Base-by-base conservation (phyloP, 2,329 filamentous ascomycete genomes). In the Colletotrichum euphorbiae region DNA sequence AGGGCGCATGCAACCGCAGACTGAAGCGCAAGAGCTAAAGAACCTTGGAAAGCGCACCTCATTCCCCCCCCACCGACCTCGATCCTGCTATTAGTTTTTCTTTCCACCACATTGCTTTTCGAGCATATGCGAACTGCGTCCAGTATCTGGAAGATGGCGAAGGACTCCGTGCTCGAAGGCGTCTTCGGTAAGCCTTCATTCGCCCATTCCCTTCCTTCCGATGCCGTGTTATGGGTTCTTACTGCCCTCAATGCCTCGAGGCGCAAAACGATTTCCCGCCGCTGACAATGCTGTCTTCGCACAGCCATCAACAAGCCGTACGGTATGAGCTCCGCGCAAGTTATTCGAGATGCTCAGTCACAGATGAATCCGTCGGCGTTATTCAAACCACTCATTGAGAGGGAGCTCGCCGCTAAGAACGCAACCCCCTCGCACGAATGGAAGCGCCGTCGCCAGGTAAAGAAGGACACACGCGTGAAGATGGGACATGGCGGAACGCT, bases 401-500 rank as follows among this genome's bases (percentile, higher is more conserved):
- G 85, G 59, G 90, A 94, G 73, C 83, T 83, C 62, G 80, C 80
- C 1, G 83, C 82, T 54, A 87, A 88, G 66, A 78, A 83, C 15
- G 80, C 82, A 72, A 90, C 93, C 77, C 81, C 81, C 67, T 83
- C 85, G 66, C 82, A 83, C 66, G 88, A 91, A 76, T 85, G 85
- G 72, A 84, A 85, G 72, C 87, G 90, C 69, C 86, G 89, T 69
- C 81, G 82, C 71, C 81, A 80, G 52, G 84, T 85, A 70, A 87
- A 88, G 77, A 85, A 85, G 73, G 83, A 86, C 1, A 77, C 90
- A 5, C 88, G 93, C 70, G 91, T 98, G 73, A 99, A 98, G 83
- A 92, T 98, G 75, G 96, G 96, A 38, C 96, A 99, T 81, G 96
- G 96, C 69, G 96, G 96, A 48, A 99, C 96, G 2, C 87, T 99